Evolutionary conservation across 2,329 filamentous ascomycete species (phyloP).

Genomic region (Aspergillus piperis): DNA sequence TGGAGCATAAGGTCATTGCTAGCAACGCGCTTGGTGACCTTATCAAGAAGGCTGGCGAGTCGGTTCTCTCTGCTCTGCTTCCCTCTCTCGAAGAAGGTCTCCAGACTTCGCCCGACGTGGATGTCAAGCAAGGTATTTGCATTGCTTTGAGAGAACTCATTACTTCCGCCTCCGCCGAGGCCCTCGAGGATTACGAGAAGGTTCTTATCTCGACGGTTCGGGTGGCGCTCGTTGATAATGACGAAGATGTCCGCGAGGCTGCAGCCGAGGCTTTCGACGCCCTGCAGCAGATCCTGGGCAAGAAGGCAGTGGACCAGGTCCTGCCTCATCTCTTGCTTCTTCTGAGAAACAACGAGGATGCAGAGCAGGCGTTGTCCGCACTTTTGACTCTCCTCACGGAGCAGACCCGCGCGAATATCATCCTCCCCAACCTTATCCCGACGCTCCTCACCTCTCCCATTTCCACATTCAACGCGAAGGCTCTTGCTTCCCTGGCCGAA

Average conservation of each 20-base stretch:
- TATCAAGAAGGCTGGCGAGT: slow-evolving; percentile 94
- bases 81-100: slow-evolving; percentile 92
- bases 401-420: slow-evolving; percentile 90
- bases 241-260: slow-evolving; percentile 88
- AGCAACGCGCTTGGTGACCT: slow-evolving; percentile 95
- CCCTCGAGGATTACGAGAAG: slow-evolving; percentile 92
- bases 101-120: slow-evolving; percentile 81
- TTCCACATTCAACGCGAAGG: slow-evolving; percentile 90
- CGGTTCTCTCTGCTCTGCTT: slow-evolving; percentile 81
- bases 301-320: slow-evolving; percentile 92
- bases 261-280: slow-evolving; percentile 97
- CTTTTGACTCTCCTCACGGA: slow-evolving; percentile 93
- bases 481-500: slow-evolving; percentile 86
- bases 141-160: slow-evolving; percentile 94
- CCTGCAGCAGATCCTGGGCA: slow-evolving; percentile 88
- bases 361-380: slow-evolving; percentile 88
- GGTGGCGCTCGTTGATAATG: slow-evolving; percentile 84
- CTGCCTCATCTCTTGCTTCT: slow-evolving; percentile 87
- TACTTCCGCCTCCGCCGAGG: slow-evolving; percentile 80
- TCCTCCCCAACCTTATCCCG: slow-evolving; percentile 92
- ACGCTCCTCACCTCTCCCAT: slow-evolving; percentile 89
- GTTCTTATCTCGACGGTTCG: slow-evolving; percentile 92
- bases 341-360: slow-evolving; percentile 80
- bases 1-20: slow-evolving; percentile 98
- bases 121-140: slow-evolving; percentile 96